phyloP scores from a whole-genome alignment of 2,329 filamentous ascomycete species.

The Cercospora brassicicola region DNA sequence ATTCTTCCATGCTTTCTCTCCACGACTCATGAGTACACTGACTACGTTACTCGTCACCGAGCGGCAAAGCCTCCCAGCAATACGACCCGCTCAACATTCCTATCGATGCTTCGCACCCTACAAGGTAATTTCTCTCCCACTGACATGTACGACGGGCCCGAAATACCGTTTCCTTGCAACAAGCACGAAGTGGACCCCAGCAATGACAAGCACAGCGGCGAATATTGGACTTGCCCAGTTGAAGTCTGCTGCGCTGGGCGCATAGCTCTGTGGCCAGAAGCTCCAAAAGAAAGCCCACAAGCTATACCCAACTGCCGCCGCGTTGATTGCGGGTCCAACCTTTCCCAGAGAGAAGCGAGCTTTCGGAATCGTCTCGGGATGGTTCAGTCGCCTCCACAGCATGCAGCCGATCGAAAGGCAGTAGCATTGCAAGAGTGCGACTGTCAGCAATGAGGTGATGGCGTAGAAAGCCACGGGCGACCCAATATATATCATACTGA shows the following conservation, averaged over 20 bases:
- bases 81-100: not conserved
- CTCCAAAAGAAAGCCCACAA: conserved; percentile 25
- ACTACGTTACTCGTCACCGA: not conserved
- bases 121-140: conserved; percentile 1
- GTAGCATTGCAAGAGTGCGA: conserved; percentile 25
- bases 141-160: conserved; percentile 8
- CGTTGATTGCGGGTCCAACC: conserved; percentile 27
- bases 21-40: not conserved
- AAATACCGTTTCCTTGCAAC: conserved; percentile 8
- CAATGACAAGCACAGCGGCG: not conserved
- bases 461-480: conserved; percentile 44
- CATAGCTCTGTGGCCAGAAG: conserved; percentile 20
- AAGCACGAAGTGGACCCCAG: conserved; percentile 1
- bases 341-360: conserved; percentile 24
- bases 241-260: conserved; percentile 7
- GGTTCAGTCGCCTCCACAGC: conserved; percentile 28
- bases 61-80: not conserved
- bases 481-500: conserved; percentile 44
- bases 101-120: not conserved
- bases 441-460: conserved; percentile 41
- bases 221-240: conserved; percentile 14
- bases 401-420: conserved; percentile 31
- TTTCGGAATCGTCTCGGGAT: conserved; percentile 27
- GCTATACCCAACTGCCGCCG: conserved; percentile 22
- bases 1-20: not conserved